Evolutionary conservation across 2,329 filamentous ascomycete species (phyloP), one percentile per base, ranked within the genome.

Genomic region (Trichophyton schoenleinii): DNA sequence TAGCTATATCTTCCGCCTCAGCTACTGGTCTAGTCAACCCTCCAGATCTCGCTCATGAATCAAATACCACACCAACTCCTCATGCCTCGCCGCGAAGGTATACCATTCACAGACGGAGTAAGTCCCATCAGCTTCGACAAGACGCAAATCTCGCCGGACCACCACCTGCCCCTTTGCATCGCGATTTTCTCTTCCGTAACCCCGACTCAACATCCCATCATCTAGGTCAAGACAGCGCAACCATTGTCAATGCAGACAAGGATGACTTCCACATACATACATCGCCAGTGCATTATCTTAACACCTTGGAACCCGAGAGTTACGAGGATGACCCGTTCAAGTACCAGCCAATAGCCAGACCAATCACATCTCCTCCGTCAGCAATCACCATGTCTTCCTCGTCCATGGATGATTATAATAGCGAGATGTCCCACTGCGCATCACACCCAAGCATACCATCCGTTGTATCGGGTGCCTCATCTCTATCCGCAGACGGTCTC

Each of bases 381-480:
- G 75, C 75, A 38, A 72, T 72, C 36, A 78, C 76, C 11, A 75
- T 78, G 18, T 77, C 76, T 11, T 78, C 76, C 5, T 76, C 75
- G 1, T 75, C 75, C n/a, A 72, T 73, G 38, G 76, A 75, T 60
- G 75, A 77, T 60, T 75, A 71, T 49, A 73, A 72, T 38, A 78
- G 76, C 57, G 76, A 75, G 58, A 77, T 78, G 67, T 78, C 76
- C 31, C 75, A 77, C 59, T 77, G 74, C 65, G 74, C 75, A 46
- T 78, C 77, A 7, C 75, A 78, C 63, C 76, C 75, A 3, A 78
- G 76, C 64, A 77, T 78, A 38, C 75, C 75, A 3, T 75, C 76
- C 9, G 74, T 77, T 15, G 66, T 75, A 15, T 78, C 76, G 0
- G 75, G 74, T 31, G 76, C 75, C 11, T 78, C 77, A 0, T 78